phyloP scores from a whole-genome alignment of 805 yeast species.

The Metschnikowia gelsemii region DNA sequence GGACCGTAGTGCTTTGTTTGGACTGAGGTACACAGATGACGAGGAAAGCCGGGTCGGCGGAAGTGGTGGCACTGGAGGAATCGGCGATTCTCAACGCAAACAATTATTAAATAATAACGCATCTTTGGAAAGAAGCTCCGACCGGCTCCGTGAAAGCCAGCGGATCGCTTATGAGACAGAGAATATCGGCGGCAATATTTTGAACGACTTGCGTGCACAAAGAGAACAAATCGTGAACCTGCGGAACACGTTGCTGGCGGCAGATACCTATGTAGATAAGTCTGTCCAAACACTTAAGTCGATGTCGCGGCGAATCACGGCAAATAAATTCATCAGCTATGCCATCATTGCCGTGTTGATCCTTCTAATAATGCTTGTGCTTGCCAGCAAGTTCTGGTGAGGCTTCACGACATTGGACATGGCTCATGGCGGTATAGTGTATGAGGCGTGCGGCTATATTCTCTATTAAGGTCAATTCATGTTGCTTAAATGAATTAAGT shows the following conservation, averaged over 20 bases:
- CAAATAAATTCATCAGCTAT: constrained; percentile 85
- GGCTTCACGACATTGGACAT: too few species aligned
- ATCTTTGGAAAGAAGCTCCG: constrained; percentile 76
- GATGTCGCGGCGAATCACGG: constrained; percentile 91
- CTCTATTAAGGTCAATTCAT: too few species aligned
- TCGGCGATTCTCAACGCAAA: constrained; percentile 69
- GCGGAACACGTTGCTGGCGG: constrained; percentile 81
- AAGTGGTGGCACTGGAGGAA: constrained; percentile 14
- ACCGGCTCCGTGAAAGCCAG: constrained; percentile 82
- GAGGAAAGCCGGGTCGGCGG: too few species aligned
- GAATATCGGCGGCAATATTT: constrained; percentile 82
- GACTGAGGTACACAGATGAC: constrained; percentile 43
- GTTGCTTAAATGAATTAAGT: too few species aligned
- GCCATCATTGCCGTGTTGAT: constrained; percentile 89
- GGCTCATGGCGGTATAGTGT: too few species aligned
- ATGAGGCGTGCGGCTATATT: too few species aligned
- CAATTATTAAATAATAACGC: constrained; percentile 76
- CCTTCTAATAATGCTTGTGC: constrained; percentile 73
- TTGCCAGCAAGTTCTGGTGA: constrained; percentile 77
- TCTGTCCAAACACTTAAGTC: constrained; percentile 80
- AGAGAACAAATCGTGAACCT: constrained; percentile 88
- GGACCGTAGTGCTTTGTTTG: constrained; percentile 73
- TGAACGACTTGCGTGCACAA: constrained; percentile 86
- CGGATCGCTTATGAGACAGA: constrained; percentile 92
- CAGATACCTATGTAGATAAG: constrained; percentile 90